Percentiles rank a stretch among this genome's conserved stretches.
These are phyloP conservation scores for Myxozyma neglecta DNA, from an alignment of 805 yeast genomes.

Conservation along the genomic window DNA sequence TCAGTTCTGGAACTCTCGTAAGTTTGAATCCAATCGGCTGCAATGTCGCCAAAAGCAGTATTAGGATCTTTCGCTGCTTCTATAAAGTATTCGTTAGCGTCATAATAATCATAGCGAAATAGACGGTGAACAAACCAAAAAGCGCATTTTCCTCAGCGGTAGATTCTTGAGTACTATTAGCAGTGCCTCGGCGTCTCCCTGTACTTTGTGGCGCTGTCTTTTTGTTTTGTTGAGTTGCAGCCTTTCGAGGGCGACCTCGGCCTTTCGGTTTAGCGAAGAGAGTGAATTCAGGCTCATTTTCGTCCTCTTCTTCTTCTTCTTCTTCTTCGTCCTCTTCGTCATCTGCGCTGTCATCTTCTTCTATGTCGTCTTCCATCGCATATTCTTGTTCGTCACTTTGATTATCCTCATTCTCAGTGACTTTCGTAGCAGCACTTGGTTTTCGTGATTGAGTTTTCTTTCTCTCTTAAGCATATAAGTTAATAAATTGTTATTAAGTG, in stretches of 20 bases:
- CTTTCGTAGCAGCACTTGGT: no score
- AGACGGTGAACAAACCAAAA: constrained; percentile 11
- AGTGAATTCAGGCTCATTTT: neutral
- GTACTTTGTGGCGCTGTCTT: constrained; percentile 1
- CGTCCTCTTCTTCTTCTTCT: constrained; percentile 11
- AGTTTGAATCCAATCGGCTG: constrained; percentile 58
- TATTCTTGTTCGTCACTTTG: neutral
- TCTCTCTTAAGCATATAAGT: no score
- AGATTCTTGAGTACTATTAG: neutral
- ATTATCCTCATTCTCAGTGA: no score
- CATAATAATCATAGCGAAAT: neutral
- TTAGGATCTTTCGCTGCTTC: constrained; percentile 53
- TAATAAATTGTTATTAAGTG: no score
- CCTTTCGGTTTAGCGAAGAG: neutral
- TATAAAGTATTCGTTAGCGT: constrained; percentile 25
- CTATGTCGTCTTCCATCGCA: constrained; percentile 2
- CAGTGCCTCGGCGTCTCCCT: constrained; percentile 1
- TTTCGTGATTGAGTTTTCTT: no score
- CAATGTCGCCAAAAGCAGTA: constrained; percentile 52
- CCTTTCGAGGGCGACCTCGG: constrained; percentile 5
- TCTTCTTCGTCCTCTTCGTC: constrained; percentile 15
- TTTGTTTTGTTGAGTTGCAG: neutral
- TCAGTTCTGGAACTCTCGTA: constrained; percentile 47
- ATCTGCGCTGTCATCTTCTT: constrained; percentile 3
- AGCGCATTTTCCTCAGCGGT: constrained; percentile 16